Evolutionary conservation across 1,284 basidiomycete species (phyloP).

Genomic region (Ceratobasidium sp.): DNA sequence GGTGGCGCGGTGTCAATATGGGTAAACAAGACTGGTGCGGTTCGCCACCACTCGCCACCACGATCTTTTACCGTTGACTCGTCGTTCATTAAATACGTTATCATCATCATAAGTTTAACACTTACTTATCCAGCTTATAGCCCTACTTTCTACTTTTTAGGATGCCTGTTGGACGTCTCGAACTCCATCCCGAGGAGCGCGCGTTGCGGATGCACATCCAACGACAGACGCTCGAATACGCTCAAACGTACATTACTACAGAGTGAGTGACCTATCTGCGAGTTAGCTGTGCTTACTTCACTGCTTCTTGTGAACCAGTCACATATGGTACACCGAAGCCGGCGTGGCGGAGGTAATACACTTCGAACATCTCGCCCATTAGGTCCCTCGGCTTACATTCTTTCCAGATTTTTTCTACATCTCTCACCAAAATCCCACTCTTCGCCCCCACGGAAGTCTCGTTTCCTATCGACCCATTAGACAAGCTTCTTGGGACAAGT

Average conservation of each 20-base stretch:
- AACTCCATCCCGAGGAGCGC: slow-evolving; percentile 7
- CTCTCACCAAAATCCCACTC: slow-evolving; percentile 4
- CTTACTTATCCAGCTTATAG: too few relatives aligned
- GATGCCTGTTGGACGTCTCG: slow-evolving; percentile 10
- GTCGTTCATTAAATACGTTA: neutral
- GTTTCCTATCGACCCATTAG: slow-evolving; percentile 28
- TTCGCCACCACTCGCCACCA: slow-evolving; percentile 17
- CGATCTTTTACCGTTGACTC: neutral
- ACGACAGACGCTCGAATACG: slow-evolving; percentile 34
- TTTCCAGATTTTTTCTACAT: slow-evolving; percentile 4
- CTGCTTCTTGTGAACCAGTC: neutral
- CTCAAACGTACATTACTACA: slow-evolving; percentile 29
- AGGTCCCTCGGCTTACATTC: neutral
- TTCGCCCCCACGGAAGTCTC: slow-evolving; percentile 21
- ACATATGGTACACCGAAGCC: slow-evolving; percentile 27
- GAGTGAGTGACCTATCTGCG: neutral
- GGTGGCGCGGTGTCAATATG: neutral
- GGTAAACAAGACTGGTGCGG: neutral
- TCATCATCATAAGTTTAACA: neutral
- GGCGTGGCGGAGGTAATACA: slow-evolving; percentile 31
- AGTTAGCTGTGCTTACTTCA: too few relatives aligned
- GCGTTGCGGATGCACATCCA: slow-evolving; percentile 37
- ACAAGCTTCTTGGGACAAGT: slow-evolving; percentile 6
- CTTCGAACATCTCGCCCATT: too few relatives aligned
- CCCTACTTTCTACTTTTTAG: neutral